Conservation (phyloP, 225 moss, liverwort and hornwort genomes). For the Pleurozium schreberi region DNA sequence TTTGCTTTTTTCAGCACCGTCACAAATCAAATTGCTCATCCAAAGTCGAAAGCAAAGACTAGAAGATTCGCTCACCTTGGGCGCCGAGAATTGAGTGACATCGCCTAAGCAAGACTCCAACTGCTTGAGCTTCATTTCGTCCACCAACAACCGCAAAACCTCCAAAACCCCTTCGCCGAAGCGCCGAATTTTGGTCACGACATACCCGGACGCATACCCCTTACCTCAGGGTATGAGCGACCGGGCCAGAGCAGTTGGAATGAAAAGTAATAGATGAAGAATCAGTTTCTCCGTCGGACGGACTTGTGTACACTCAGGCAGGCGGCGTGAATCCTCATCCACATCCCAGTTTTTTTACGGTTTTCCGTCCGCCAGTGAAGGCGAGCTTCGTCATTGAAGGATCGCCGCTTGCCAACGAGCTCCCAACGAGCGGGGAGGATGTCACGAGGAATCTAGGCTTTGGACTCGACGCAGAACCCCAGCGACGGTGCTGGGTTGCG, state of each 20-base stretch:
- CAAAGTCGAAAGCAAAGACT: neutral
- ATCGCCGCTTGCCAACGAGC: neutral
- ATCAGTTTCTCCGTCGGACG: too few relatives aligned
- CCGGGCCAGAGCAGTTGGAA: neutral
- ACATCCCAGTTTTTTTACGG: neutral
- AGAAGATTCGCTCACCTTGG: slow-evolving; percentile 36
- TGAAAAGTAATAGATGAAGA: slow-evolving; percentile 8
- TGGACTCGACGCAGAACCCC: neutral
- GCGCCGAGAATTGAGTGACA: slow-evolving; percentile 58
- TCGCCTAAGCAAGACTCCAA: slow-evolving; percentile 57
- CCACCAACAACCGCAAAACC: neutral
- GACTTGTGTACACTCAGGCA: too few relatives aligned
- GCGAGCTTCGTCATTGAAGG: neutral
- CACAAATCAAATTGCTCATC: neutral
- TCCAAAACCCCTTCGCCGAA: neutral
- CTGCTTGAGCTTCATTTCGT: slow-evolving; percentile 92
- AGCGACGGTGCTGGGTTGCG: slow-evolving; percentile 1
- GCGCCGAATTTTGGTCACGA: neutral
- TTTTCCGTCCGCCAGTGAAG: neutral
- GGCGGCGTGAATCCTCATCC: slow-evolving; percentile 11
- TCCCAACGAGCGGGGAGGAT: neutral
- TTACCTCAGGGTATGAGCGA: neutral
- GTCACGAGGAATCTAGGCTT: slow-evolving; percentile 20
- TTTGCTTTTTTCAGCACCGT: neutral
- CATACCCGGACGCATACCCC: neutral